Evolutionary conservation across 805 yeast species (phyloP).

Genomic region (Hanseniaspora clermontiae): DNA sequence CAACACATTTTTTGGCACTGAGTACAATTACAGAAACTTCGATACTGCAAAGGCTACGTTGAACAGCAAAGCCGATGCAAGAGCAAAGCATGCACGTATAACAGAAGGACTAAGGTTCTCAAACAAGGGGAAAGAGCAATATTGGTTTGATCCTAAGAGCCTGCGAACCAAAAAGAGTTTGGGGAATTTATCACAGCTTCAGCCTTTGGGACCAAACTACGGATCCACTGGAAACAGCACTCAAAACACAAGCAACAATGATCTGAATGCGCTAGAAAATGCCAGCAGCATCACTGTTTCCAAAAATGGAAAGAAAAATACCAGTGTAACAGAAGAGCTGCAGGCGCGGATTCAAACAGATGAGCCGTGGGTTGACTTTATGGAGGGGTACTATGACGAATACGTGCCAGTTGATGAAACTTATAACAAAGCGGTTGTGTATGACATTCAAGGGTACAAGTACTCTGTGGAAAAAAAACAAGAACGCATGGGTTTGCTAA

Average conservation of each 20-base stretch:
- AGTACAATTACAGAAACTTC: constrained; percentile 70
- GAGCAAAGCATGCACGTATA: constrained; percentile 53
- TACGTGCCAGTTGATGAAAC: constrained; percentile 26
- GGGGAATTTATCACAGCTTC: not conserved
- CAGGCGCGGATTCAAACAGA: not conserved
- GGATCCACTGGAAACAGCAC: not conserved
- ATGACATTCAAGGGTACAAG: constrained; percentile 23
- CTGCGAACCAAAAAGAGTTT: not conserved
- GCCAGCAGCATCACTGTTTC: not conserved
- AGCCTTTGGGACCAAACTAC: not conserved
- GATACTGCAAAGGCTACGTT: constrained; percentile 60
- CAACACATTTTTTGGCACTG: constrained; percentile 52
- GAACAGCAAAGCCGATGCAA: constrained; percentile 55
- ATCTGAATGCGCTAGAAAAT: not conserved
- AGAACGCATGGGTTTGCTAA: not conserved
- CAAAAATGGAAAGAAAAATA: not conserved
- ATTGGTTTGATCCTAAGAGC: constrained; percentile 45
- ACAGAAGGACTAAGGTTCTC: constrained; percentile 74
- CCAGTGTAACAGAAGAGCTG: not conserved
- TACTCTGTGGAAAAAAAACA: constrained; percentile 17
- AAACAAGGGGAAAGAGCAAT: constrained; percentile 63
- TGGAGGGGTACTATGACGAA: constrained; percentile 15
- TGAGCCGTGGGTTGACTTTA: constrained; percentile 21
- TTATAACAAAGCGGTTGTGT: constrained; percentile 23
- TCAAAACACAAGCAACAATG: not conserved